Evolutionary conservation across 2,329 filamentous ascomycete genomes (phyloP).

Genomic region (Pyrenochaeta sp.): DNA sequence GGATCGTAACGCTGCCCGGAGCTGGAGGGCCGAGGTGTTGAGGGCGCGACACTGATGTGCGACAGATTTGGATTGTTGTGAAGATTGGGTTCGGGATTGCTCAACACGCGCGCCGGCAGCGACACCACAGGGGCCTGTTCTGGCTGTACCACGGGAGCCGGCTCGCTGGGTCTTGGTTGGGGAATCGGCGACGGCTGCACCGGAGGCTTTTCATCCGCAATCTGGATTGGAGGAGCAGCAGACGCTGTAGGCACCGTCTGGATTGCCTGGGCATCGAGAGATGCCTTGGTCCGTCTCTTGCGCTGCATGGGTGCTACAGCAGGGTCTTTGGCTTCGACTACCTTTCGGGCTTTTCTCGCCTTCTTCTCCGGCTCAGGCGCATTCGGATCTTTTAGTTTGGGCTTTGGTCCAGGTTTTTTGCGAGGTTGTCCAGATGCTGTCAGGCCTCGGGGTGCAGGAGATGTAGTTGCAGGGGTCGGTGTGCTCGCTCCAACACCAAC

Average conservation of each 20-base stretch:
- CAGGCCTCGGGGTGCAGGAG: conserved; percentile 39
- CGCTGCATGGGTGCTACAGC: conserved; percentile 53
- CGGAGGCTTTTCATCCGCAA: conserved; percentile 34
- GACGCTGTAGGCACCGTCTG: no score
- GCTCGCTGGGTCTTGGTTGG: conserved; percentile 39
- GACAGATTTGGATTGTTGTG: conserved; percentile 47
- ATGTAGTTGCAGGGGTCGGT: conserved; percentile 39
- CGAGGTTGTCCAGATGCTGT: conserved; percentile 47
- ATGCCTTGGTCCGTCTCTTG: conserved; percentile 57
- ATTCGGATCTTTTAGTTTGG: conserved; percentile 46
- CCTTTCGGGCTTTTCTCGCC: conserved; percentile 55
- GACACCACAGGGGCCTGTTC: conserved; percentile 35
- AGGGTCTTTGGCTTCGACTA: conserved; percentile 59
- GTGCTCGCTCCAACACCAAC: conserved; percentile 39
- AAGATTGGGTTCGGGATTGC: conserved; percentile 49
- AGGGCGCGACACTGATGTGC: conserved; percentile 54
- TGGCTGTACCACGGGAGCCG: conserved; percentile 30
- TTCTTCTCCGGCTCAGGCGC: conserved; percentile 51
- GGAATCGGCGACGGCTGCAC: conserved; percentile 33
- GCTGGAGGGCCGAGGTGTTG: conserved; percentile 62
- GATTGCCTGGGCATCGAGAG: conserved; percentile 42
- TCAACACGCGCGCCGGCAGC: conserved; percentile 43
- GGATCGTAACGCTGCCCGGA: conserved; percentile 90
- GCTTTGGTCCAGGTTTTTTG: conserved; percentile 55
- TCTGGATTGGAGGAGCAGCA: conserved; percentile 32